Base-by-base conservation (phyloP, 305 asterid species). In the Solanum hybrid region DNA sequence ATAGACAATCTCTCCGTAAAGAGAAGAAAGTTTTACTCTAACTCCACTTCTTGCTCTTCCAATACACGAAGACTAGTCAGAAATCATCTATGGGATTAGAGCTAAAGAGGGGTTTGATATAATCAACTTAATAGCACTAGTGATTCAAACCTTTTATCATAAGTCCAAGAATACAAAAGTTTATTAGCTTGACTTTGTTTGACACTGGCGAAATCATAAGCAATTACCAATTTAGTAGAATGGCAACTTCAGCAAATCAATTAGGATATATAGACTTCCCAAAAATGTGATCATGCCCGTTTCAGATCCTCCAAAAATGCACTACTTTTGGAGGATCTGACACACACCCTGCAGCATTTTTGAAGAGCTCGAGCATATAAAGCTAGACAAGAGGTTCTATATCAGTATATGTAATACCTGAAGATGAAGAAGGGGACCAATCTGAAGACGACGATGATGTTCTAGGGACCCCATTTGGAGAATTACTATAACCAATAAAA, bases 401-500 rank as follows among this genome's bases (percentile, higher is more conserved):
- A 96, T 94, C 94, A 91, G 69, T 0, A 35, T 73, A 90, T 84
- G 22, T 12, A 56, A 17, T 91, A 93, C 97, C 96, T 94, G 95
- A 91, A 84, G 95, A 87, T 89, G 95, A 91, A n/a, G 90, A 90
- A 85, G 94, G 91, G 71, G 94, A 92, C 42, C 95, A 78, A 91
- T 86, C 93, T 89, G 98, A 95, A 72, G 94, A 86, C 69, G 94
- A 89, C 0, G 94, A 89, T 38, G 95, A 88, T 66, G 91, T 92
- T 87, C 93, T 91, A 2, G 98, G 98, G 79, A 91, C 92, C 86
- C 98, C 98, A 90, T 95, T 90, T 17, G 94, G 93, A 51, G 92
- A 94, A 92, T 92, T 92, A 87, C 92, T 94, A 79, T 95, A 97
- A 88, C 95, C 92, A 89, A 97, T 94, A 87, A 94, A 97, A 89